Conservation (phyloP, 305 asterid genomes). For the Plantago lanceolata region DNA sequence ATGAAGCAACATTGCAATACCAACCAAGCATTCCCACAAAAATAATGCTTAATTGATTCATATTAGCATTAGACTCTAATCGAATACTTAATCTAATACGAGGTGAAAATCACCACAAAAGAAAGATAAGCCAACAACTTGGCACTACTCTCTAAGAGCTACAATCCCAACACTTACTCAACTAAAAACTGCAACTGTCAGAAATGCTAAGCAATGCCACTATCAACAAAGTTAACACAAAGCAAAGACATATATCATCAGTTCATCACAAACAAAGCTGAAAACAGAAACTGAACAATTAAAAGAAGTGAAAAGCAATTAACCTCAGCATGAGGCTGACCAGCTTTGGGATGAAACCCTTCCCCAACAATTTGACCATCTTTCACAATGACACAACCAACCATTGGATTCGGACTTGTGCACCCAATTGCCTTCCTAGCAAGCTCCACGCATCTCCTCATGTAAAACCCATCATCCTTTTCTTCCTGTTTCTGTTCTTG, state of each 20-base stretch:
- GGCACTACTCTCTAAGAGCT: no score
- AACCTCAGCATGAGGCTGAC: slow-evolving; percentile 99
- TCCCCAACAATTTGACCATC: slow-evolving; percentile 81
- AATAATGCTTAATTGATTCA: no score
- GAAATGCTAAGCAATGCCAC: not conserved
- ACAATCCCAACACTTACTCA: not conserved
- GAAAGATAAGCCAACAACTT: no score
- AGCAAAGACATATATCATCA: not conserved
- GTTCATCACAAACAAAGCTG: slow-evolving; percentile 1
- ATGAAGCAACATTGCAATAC: not conserved
- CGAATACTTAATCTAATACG: not conserved
- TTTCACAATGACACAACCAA: slow-evolving; percentile 85
- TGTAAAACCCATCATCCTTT: slow-evolving; percentile 61
- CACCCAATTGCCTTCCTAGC: slow-evolving; percentile 78
- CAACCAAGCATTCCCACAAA: not conserved
- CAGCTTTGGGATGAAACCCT: slow-evolving; percentile 97
- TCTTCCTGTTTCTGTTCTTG: slow-evolving; percentile 21
- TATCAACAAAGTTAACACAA: not conserved
- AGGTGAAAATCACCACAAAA: not conserved
- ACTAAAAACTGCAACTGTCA: not conserved
- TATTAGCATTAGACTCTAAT: not conserved
- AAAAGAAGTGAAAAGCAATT: not conserved
- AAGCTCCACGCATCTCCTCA: slow-evolving; percentile 79
- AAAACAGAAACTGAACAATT: not conserved
- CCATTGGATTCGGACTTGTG: slow-evolving; percentile 98